phyloP scores from a whole-genome alignment of 352 stramenopile species.

The Pythium pectinolyticum region DNA sequence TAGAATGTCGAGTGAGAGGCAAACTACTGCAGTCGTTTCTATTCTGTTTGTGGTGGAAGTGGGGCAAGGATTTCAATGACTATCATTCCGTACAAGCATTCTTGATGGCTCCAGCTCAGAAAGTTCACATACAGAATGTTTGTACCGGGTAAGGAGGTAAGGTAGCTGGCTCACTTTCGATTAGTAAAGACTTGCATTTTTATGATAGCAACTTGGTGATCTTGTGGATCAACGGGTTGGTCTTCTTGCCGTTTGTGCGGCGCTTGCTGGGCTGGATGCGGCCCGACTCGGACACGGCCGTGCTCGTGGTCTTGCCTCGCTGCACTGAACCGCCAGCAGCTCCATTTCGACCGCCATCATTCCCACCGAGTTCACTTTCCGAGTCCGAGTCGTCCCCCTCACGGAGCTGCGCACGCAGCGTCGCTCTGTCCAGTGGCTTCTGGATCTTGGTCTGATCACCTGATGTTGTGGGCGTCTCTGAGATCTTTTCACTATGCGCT shows the following conservation, averaged over 20 bases:
- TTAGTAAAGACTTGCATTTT: too few species aligned
- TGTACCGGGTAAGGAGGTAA: too few species aligned
- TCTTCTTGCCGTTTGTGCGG: constrained; percentile 73
- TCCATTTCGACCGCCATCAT: neutral
- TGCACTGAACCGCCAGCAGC: too few species aligned
- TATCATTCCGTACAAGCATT: too few species aligned
- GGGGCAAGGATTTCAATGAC: too few species aligned
- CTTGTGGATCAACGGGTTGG: constrained; percentile 27
- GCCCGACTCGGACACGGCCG: constrained; percentile 14
- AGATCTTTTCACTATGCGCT: constrained; percentile 4
- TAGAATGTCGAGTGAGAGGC: too few species aligned
- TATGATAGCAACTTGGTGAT: constrained; percentile 26
- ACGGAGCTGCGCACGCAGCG: constrained; percentile 22
- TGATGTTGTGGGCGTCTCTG: neutral
- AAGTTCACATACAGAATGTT: too few species aligned
- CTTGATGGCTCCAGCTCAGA: too few species aligned
- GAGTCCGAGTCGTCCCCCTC: constrained; percentile 26
- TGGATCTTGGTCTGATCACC: too few species aligned
- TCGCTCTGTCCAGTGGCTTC: constrained; percentile 17
- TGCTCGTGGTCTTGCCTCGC: constrained; percentile 21
- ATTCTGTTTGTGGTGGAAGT: too few species aligned
- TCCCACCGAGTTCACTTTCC: constrained; percentile 7
- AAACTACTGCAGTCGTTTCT: too few species aligned
- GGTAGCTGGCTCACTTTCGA: neutral
- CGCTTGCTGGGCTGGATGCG: constrained; percentile 50